These are phyloP conservation scores for Carex sylvatica DNA, from an alignment of 202 grass and related monocot species.

Conservation along the genomic window DNA sequence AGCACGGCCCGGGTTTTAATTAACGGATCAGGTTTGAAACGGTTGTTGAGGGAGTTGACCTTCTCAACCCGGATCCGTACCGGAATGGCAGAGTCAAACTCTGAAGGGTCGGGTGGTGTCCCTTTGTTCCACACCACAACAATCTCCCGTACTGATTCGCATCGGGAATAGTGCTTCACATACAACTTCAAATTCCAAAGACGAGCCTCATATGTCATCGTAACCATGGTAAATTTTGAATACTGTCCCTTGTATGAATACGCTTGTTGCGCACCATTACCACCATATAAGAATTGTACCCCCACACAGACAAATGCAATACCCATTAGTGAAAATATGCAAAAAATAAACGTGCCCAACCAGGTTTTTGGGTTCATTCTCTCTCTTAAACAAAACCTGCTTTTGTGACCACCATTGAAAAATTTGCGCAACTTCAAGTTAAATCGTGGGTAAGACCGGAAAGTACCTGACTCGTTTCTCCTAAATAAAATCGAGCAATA, in stretches of 20 bases:
- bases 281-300: conserved; percentile 75
- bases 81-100: conserved; percentile 80
- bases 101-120: conserved; percentile 45
- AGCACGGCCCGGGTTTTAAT: conserved; percentile 89
- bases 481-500: conserved; percentile 41
- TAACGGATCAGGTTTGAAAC: conserved; percentile 76
- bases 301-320: conserved; percentile 57
- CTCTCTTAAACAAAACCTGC: conserved; percentile 48
- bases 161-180: conserved; percentile 87
- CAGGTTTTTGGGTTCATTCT: conserved; percentile 70
- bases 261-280: conserved; percentile 80
- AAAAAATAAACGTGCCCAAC: conserved; percentile 61
- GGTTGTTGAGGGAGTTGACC: conserved; percentile 89
- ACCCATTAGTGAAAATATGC: conserved; percentile 46
- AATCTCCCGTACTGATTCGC: conserved; percentile 94
- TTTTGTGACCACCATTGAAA: conserved; percentile 50
- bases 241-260: conserved; percentile 67
- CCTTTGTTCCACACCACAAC: conserved; percentile 99
- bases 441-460: conserved; percentile 50
- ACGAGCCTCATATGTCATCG: conserved; percentile 96
- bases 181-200: conserved; percentile 95
- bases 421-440: conserved; percentile 68
- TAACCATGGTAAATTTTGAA: conserved; percentile 90
- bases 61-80: conserved; percentile 83
- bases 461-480: conserved; percentile 48